Evolutionary conservation across 169 alveolate species (phyloP), one percentile per base, ranked within the genome.

Genomic region (Eimeria maxima): DNA sequence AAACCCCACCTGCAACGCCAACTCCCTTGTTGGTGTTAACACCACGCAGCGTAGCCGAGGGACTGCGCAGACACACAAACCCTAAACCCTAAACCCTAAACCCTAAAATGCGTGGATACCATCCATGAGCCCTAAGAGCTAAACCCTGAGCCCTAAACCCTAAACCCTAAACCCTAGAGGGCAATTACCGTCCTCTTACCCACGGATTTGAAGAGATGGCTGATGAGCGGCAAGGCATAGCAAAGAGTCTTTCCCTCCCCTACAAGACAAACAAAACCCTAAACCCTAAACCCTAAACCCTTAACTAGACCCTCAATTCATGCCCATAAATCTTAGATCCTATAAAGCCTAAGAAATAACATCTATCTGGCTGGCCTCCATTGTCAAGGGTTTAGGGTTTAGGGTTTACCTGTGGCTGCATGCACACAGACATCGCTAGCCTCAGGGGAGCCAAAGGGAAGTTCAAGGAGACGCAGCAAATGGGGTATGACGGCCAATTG

Each of bases 181-280:
- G 7, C 67, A 3, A 57, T 45, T 7, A 78, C 33, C 3, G 42
- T 10, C 16, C 96, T 50, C n/a, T n/a, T 80, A 93, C 96, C 93
- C 13, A 50, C 67, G 0, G 90, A 33, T 7, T 60, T 78, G n/a
- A 67, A 71, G 50, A 95, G 96, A 20, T 44, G 42, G 50, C 80
- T 55, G 76, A 95, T 95, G 67, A 95, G 63, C 20, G 96, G 96
- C 73, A 95, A 16, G n/a, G 78, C 96, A 90, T 95, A 95, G 83
- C 96, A 95, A 33, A 95, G 73, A 20, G 96, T 95, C 87, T 95
- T 95, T 13, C 96, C 96, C 89, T 95, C 93, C 13, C 96, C 96
- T 93, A 80, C 50, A 14, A 14, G 71, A 50, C 57, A 50, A 11
- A 5, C 57, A 5, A 57, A 33, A 86, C 74, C 83, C 57, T 86